Percentiles rank a stretch among this genome's conserved stretches.
Evolutionary conservation across 768 basidiomycete genomes (phyloP).

Genomic region (Sarcodon aspratus): DNA sequence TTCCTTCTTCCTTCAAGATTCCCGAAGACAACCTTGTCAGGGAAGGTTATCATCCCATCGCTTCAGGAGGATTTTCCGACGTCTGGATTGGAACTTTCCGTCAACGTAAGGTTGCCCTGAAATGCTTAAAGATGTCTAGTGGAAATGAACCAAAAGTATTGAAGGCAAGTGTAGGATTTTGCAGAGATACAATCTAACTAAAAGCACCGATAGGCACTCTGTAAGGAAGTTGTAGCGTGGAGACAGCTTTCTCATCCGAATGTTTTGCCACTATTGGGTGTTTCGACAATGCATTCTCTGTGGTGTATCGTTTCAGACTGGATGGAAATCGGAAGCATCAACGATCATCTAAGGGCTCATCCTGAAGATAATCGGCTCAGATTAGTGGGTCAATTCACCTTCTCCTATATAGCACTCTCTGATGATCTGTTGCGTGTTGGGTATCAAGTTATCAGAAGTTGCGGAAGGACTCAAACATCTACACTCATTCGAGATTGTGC

Average conservation of each 20-base stretch:
- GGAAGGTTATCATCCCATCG: neutral
- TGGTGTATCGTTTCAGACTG: constrained; percentile 8
- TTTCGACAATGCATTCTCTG: constrained; percentile 1
- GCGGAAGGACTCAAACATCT: neutral
- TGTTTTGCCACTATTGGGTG: constrained; percentile 7
- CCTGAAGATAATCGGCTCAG: neutral
- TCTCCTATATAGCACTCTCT: neutral
- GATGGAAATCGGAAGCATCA: constrained; percentile 6
- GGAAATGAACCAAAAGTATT: neutral
- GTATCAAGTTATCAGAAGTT: neutral
- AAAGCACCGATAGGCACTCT: constrained; percentile 1
- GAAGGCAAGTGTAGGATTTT: neutral
- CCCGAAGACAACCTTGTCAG: neutral
- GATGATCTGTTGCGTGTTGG: neutral
- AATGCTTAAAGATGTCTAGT: neutral
- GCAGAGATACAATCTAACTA: neutral
- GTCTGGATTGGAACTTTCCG: constrained; percentile 2
- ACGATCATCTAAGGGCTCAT: constrained; percentile 1
- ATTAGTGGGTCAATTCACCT: neutral
- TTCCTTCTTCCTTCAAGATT: constrained; percentile 1
- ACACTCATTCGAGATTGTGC: neutral
- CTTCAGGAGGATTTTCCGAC: constrained; percentile 5
- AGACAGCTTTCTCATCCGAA: constrained; percentile 7
- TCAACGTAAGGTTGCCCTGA: constrained; percentile 1
- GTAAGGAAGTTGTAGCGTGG: constrained; percentile 8